Base-by-base conservation (phyloP, 805 yeast species). In the Hanseniaspora nectarophila region DNA sequence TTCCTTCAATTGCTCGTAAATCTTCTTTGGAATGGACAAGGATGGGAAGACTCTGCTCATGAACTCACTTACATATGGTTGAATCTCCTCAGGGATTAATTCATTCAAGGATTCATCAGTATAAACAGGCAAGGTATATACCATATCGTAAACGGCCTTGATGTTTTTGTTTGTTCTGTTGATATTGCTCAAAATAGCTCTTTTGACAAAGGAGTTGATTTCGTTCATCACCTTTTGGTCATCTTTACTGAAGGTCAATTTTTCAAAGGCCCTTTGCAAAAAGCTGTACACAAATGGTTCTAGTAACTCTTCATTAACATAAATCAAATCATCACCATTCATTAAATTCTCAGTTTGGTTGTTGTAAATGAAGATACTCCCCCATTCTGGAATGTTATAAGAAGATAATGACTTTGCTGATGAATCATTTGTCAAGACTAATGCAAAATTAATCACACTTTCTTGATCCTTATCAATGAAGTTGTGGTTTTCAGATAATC, bases 331-430 rank as follows among this genome's bases (percentile, higher is more conserved):
- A 45, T 35, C 9, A 31, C n/a, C 34, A 7, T 32, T 12, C 1
- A 9, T 26, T 10, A 31, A 31, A 59, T 63, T 57, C 40, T 31
- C 15, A 12, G 51, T 42, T 7, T 38, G 26, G 9, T 56, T 54
- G 28, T 60, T 59, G 43, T 63, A 81, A 72, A 63, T 68, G 61
- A 56, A 82, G 69, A 60, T 69, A 65, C 53, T 85, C 76, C 56
- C 96, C 95, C 95, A 89, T 66, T 85, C 95, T 7, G 96, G 95
- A 21, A 90, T 77, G 43, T 84, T 65, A 61, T 82, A 88, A 20
- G 53, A 42, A 28, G 26, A 33, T 21, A n/a, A 28, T 13, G 1
- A 4, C 31, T 16, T 26, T 13, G 5, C 23, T 20, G 3, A 12
- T 5, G 20, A 7, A 12, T 9, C 16, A 21, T 56, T 56, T 2